Conservation (phyloP, 306 rosid species). For the Trifolium subterraneum region DNA sequence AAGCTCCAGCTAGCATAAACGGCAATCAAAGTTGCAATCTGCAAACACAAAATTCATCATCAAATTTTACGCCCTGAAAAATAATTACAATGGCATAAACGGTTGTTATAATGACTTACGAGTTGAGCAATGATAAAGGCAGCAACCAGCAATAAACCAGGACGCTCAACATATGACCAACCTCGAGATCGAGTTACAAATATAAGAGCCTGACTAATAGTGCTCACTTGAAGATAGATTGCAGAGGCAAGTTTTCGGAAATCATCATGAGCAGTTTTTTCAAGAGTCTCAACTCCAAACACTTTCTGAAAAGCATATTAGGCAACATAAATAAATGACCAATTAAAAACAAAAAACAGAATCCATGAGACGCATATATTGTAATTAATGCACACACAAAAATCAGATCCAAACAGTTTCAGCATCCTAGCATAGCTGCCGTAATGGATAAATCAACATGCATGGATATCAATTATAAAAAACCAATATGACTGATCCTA, state of each 20-base stretch:
- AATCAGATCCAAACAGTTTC: not conserved
- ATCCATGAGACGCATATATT: not conserved
- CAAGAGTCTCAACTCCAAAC: slow-evolving; percentile 86
- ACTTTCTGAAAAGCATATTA: slow-evolving; percentile 59
- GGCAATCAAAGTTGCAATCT: slow-evolving; percentile 95
- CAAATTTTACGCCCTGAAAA: slow-evolving; percentile 21
- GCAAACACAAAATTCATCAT: slow-evolving; percentile 39
- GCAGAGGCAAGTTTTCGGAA: slow-evolving; percentile 94
- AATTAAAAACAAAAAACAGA: slow-evolving; percentile 16
- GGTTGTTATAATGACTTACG: slow-evolving; percentile 56
- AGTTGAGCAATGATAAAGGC: slow-evolving; percentile 92
- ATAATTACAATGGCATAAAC: not conserved
- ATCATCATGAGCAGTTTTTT: slow-evolving; percentile 83
- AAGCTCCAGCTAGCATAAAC: slow-evolving; percentile 95
- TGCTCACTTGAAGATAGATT: slow-evolving; percentile 97
- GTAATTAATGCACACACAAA: slow-evolving; percentile 4
- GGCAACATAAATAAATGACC: slow-evolving; percentile 32
- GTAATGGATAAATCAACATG: slow-evolving; percentile 16
- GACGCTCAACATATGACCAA: slow-evolving; percentile 96
- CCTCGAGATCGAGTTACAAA: slow-evolving; percentile 95
- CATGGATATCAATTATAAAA: slow-evolving; percentile 3
- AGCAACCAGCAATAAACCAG: slow-evolving; percentile 71
- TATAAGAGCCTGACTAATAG: slow-evolving; percentile 95
- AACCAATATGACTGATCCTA: not conserved
- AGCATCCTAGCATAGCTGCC: slow-evolving; percentile 3